Base-by-base conservation (phyloP, 139 green algal genomes). In the Desmodesmus armatus region DNA sequence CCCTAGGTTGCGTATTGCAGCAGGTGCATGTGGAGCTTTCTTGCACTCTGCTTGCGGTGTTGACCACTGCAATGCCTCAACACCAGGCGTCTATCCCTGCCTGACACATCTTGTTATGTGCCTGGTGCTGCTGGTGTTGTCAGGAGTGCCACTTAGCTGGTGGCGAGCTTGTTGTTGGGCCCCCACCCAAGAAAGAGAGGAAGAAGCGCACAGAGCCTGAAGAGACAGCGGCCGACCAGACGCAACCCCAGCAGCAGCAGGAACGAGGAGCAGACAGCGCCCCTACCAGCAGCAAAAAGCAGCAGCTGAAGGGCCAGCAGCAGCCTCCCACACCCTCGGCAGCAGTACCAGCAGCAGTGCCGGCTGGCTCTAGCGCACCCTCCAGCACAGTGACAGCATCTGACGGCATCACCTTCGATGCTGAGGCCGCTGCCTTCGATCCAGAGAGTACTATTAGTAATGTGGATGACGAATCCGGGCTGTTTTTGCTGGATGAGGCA, bases 401-500 rank as follows among this genome's bases (percentile, higher is more conserved):
- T n/a, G n/a, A n/a, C n/a, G n/a, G n/a, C n/a, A n/a, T n/a, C n/a
- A n/a, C n/a, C n/a, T 0, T 21, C 19, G n/a, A 27, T 25, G 27
- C 43, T n/a, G n/a, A n/a, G n/a, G n/a, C n/a, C n/a, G n/a, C n/a
- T n/a, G n/a, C n/a, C n/a, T n/a, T n/a, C n/a, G n/a, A n/a, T n/a
- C n/a, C n/a, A n/a, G n/a, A n/a, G n/a, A n/a, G n/a, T n/a, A n/a
- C n/a, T n/a, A n/a, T n/a, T 17, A 66, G 15, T 17, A 63, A 47
- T 58, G 21, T 19, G 21, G 23, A 60, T 13, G 72, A 66, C 40
- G n/a, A n/a, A n/a, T n/a, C n/a, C n/a, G n/a, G n/a, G n/a, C n/a
- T n/a, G n/a, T n/a, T n/a, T n/a, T 3, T 86, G 13, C 35, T 83
- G 11, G 89, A 87, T 74, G 80, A 87, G 27, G 72, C 84, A 47